A percentile compares a stretch with the other conserved stretches of the same genome.
Evolutionary conservation across 2,329 filamentous ascomycete genomes (phyloP).

Genomic region (Coniochaeta sp.): DNA sequence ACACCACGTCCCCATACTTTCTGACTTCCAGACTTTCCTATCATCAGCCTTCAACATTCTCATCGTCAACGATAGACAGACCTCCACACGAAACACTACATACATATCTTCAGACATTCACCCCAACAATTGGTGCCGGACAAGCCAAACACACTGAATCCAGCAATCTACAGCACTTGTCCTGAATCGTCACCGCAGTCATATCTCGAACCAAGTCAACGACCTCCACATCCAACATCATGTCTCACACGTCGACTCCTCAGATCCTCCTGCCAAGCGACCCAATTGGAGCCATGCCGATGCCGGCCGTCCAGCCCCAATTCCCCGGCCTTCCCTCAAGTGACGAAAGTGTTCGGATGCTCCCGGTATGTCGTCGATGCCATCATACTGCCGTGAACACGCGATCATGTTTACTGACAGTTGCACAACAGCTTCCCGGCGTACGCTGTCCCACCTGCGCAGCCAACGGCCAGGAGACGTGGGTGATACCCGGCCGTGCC

Average conservation of each 20-base stretch:
- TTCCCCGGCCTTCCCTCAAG: slow-evolving; percentile 6
- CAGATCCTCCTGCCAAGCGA: not conserved
- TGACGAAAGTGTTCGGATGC: slow-evolving; percentile 7
- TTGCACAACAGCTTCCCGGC: slow-evolving; percentile 31
- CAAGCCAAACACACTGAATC: no score
- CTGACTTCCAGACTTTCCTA: no score
- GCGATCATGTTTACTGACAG: not conserved
- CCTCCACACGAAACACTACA: not conserved
- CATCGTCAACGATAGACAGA: not conserved
- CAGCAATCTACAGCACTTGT: not conserved
- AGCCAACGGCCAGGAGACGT: slow-evolving; percentile 40
- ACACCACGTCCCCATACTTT: not conserved
- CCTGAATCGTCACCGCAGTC: not conserved
- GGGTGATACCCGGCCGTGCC: slow-evolving; percentile 45
- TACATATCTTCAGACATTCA: not conserved
- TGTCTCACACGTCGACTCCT: not conserved
- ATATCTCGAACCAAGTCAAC: not conserved
- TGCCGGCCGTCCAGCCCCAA: slow-evolving; percentile 2
- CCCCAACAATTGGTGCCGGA: not conserved
- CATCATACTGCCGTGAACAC: not conserved
- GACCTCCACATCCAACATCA: not conserved
- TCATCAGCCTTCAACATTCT: no score
- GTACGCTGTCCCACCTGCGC: slow-evolving; percentile 45
- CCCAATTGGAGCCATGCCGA: not conserved
- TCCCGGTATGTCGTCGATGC: slow-evolving; percentile 9